Base-by-base conservation (phyloP, 2,329 filamentous ascomycete species). In the Aspergillus ochraceoroseus region DNA sequence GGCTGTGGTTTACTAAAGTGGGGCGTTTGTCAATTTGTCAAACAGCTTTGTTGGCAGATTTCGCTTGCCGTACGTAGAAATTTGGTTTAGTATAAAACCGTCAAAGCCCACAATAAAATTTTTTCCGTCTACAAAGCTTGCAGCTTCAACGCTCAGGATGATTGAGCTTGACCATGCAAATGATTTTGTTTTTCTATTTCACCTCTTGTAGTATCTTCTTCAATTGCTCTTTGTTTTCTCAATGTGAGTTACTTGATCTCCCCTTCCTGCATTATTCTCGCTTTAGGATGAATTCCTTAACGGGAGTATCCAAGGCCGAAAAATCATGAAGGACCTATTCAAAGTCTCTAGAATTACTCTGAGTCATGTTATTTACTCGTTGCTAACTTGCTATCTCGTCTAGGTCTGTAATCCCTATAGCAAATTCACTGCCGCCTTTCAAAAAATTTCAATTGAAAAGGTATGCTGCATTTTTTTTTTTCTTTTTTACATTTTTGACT, bases 221-320 rank as follows among this genome's bases (percentile, higher is more conserved):
- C 20, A 27, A 22, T 25, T 28, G 20, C n/a, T 11, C 32, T 34
- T 14, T 6, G 19, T 26, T 32, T n/a, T 26, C 7, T 36, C 12
- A 19, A 34, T 19, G 9, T 20, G 29, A 15, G 17, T 13, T 29
- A 13, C 17, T 27, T 23, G 3, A 19, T 4, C 5, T 23, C 14
- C 7, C 5, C 11, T 14, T 12, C 5, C 20, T 22, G 20, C 20
- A 7, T 27, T 32, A 11, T 18, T 19, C 19, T 13, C 18, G 12
- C 19, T 25, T 41, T 42, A 47, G 52, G 62, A 72, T 63, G 70
- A 74, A 52, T 51, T 65, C 66, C 62, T 56, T 58, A 48, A 56
- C 64, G 74, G 75, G 76, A 40, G n/a, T 50, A 76, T 76, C 73
- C 73, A 77, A 76, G 63, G 71, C 74, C 74, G 72, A 77, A 65